These are phyloP conservation scores for carrot (Daucus carota) DNA, from an alignment of 129 eudicot genomes.

Conservation along the genomic window DNA sequence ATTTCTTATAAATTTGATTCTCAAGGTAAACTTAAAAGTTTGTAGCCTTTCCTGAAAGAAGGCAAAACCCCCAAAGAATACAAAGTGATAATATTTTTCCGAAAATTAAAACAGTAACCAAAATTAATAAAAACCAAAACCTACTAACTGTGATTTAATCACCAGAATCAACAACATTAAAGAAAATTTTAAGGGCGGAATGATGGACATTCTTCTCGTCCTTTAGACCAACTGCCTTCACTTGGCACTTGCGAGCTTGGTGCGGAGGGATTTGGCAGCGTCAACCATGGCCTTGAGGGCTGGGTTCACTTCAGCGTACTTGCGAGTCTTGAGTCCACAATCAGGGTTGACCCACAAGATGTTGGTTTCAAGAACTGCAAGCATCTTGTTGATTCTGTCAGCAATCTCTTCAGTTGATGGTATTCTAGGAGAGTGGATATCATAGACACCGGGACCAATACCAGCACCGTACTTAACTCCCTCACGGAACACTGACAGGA, in stretches of 20 bases:
- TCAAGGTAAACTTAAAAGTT: slow-evolving; percentile 10
- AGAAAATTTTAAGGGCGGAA: neutral
- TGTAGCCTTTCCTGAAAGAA: neutral
- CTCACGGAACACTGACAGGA: slow-evolving; percentile 79
- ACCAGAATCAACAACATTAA: neutral
- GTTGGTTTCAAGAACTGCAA: slow-evolving; percentile 65
- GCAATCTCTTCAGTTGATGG: slow-evolving; percentile 87
- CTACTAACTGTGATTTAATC: neutral
- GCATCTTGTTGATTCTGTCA: slow-evolving; percentile 75
- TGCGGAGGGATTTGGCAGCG: slow-evolving; percentile 67
- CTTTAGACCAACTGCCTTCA: slow-evolving; percentile 17
- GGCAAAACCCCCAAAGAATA: slow-evolving; percentile 1
- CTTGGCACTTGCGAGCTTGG: slow-evolving; percentile 60
- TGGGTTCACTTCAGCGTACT: slow-evolving; percentile 69
- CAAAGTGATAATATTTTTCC: neutral
- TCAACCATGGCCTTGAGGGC: slow-evolving; percentile 69
- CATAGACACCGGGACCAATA: slow-evolving; percentile 85
- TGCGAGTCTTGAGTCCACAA: slow-evolving; percentile 90
- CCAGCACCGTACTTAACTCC: slow-evolving; percentile 88
- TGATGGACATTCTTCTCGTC: neutral
- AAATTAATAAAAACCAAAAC: neutral
- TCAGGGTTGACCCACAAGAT: slow-evolving; percentile 90
- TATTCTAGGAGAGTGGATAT: slow-evolving; percentile 82
- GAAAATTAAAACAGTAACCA: neutral
- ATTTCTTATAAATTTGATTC: slow-evolving; percentile 1